Conservation (phyloP, 352 stramenopile genomes). For the Phytophthora gonapodyides region DNA sequence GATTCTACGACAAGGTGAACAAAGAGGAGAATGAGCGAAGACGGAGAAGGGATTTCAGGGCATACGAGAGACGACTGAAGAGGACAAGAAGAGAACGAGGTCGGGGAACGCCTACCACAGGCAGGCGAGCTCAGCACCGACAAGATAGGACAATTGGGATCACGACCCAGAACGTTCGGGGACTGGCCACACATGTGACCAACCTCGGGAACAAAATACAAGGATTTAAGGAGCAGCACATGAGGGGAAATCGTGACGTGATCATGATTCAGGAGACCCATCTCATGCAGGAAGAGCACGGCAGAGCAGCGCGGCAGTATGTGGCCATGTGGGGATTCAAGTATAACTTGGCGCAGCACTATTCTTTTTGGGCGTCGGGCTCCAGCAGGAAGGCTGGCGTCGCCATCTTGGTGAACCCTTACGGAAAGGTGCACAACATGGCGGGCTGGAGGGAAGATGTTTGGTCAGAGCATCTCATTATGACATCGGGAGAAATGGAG, state of each 20-base stretch:
- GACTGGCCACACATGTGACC: background rate
- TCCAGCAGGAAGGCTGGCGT: background rate
- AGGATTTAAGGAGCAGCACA: conserved; percentile 9
- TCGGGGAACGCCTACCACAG: no score
- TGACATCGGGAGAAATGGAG: background rate
- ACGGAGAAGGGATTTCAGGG: no score
- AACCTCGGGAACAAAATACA: background rate
- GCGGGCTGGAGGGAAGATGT: background rate
- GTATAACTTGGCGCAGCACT: background rate
- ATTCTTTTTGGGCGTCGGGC: conserved; percentile 8
- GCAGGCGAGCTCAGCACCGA: background rate
- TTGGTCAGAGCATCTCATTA: conserved; percentile 11
- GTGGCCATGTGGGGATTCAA: conserved; percentile 19
- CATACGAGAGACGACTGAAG: no score
- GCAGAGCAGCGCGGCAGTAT: background rate
- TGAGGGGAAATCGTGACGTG: background rate
- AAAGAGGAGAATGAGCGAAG: no score
- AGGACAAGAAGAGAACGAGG: no score
- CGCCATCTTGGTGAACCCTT: conserved; percentile 11
- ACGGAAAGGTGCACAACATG: conserved; percentile 4
- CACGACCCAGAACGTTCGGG: background rate
- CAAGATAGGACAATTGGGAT: conserved; percentile 7
- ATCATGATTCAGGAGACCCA: conserved; percentile 19
- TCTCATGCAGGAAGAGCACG: background rate
- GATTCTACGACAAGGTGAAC: no score